These are phyloP conservation scores for Eucalyptus pumila DNA, from an alignment of 345 rosid genomes.

Conservation along the genomic window DNA sequence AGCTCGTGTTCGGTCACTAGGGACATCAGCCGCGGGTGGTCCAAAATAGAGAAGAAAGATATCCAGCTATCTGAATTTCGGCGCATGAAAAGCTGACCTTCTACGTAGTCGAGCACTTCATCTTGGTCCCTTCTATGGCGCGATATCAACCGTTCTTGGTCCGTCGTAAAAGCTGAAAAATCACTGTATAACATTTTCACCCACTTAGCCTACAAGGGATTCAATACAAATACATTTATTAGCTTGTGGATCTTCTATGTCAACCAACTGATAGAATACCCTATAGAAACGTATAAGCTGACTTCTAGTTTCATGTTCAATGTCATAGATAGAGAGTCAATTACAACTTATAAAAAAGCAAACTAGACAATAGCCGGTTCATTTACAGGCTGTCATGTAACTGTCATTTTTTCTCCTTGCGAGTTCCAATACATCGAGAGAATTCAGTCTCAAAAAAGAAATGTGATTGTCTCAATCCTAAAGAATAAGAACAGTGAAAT, in stretches of 20 bases:
- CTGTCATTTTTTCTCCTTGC: background rate
- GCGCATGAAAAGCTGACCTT: background rate
- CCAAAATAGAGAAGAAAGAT: background rate
- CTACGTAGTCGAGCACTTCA: background rate
- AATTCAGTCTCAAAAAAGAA: background rate
- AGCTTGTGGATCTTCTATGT: background rate
- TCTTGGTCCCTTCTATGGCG: background rate
- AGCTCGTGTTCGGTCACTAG: background rate
- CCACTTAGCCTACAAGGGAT: background rate
- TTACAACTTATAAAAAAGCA: background rate
- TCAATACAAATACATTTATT: background rate
- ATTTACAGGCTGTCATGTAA: background rate
- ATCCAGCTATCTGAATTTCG: background rate
- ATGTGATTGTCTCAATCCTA: background rate
- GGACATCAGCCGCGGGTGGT: background rate
- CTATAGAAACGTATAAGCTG: background rate
- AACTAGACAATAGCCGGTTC: background rate
- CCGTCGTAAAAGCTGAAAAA: background rate
- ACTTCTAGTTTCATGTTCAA: background rate
- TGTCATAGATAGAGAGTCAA: background rate
- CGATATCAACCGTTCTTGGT: slow-evolving; percentile 1
- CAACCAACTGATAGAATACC: background rate
- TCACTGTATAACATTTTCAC: background rate
- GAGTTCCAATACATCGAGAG: background rate
- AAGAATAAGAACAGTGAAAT: background rate